Conservation (phyloP, 371 early-diverging fungal genomes). For the Parasitella parasitica region DNA sequence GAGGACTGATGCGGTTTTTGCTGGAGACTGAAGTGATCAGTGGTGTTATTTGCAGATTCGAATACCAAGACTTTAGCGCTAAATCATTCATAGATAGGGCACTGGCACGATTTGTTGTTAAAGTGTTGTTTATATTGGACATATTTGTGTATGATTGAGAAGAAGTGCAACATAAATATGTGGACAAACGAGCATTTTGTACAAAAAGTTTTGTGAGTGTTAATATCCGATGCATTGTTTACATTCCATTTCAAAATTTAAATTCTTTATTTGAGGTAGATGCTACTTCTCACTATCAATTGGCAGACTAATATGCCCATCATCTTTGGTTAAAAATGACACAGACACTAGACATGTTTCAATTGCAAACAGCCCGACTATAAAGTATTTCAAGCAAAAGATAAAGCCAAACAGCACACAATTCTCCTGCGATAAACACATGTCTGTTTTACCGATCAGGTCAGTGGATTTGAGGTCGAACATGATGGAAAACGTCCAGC, state of each 20-base stretch:
- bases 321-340: neutral
- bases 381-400: conserved; percentile 28
- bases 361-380: conserved; percentile 32
- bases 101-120: neutral
- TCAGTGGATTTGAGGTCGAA: conserved; percentile 38
- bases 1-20: neutral
- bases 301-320: conserved; percentile 9
- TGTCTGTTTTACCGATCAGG: conserved; percentile 1
- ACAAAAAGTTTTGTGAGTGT: neutral
- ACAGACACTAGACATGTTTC: conserved; percentile 19
- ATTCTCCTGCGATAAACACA: conserved; percentile 13
- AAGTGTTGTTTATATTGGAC: neutral
- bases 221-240: neutral
- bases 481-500: conserved; percentile 43
- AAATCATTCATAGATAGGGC: neutral
- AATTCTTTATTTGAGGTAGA: neutral
- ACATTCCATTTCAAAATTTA: neutral
- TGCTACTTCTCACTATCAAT: neutral
- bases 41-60: neutral
- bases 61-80: neutral
- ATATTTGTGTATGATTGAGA: neutral
- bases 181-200: too few species aligned
- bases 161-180: neutral
- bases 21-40: neutral
- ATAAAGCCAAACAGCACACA: conserved; percentile 21